phyloP scores from a whole-genome alignment of 495 filamentous ascomycete genomes.

The Cairneyella variabilis region DNA sequence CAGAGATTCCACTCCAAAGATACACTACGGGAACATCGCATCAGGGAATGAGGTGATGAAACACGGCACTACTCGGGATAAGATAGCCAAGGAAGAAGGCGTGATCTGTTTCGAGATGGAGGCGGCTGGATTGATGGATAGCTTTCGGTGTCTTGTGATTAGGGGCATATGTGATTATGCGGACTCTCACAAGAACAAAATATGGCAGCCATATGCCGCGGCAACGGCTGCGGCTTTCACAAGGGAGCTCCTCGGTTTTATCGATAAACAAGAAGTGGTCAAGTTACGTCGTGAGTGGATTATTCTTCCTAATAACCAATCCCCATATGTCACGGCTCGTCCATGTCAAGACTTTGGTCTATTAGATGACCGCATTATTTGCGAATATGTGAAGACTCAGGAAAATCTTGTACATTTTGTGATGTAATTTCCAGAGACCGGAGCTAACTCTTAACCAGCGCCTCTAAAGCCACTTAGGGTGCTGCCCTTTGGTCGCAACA shows the following conservation, averaged over 20 bases:
- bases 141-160: slow-evolving; percentile 34
- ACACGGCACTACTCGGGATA: slow-evolving; percentile 28
- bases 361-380: neutral
- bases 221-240: slow-evolving; percentile 33
- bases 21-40: slow-evolving; percentile 37
- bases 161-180: slow-evolving; percentile 38
- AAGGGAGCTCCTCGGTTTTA: slow-evolving; percentile 25
- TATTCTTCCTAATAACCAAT: neutral
- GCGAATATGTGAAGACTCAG: neutral
- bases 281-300: slow-evolving; percentile 2
- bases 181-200: slow-evolving; percentile 36
- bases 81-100: slow-evolving; percentile 16
- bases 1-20: neutral
- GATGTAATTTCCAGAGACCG: neutral
- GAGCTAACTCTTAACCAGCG: neutral
- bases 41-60: slow-evolving; percentile 40
- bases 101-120: slow-evolving; percentile 46
- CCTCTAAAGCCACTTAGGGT: slow-evolving; percentile 1
- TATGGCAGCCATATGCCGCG: slow-evolving; percentile 35
- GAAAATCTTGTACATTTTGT: neutral
- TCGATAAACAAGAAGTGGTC: slow-evolving; percentile 18
- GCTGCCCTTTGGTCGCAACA: slow-evolving; percentile 7
- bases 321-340: too few species aligned
- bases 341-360: too few species aligned
- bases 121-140: slow-evolving; percentile 35